A percentile compares a stretch with the other conserved stretches of the same genome.
Conservation (phyloP, 1,139 yeast species). For the Taphrina confusa region DNA sequence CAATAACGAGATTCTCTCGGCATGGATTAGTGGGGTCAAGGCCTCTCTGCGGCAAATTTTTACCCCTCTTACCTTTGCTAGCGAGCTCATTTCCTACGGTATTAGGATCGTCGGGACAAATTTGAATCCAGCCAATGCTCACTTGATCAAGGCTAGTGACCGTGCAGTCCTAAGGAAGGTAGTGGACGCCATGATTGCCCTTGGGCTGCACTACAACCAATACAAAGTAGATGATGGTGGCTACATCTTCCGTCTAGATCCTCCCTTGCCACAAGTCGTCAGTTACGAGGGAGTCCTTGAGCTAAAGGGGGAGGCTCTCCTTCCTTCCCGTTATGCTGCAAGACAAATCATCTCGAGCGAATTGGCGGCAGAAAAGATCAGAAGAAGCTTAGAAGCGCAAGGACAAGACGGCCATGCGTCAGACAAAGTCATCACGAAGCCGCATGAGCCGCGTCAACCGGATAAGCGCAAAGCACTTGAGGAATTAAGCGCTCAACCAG, state of each 20-base stretch:
- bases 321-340: slow-evolving; percentile 40
- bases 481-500: slow-evolving; percentile 15
- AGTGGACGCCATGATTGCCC: slow-evolving; percentile 43
- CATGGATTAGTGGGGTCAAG: slow-evolving; percentile 40
- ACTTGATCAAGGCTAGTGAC: slow-evolving; percentile 40
- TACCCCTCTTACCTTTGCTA: slow-evolving; percentile 38
- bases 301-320: slow-evolving; percentile 16
- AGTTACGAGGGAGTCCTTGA: slow-evolving; percentile 12
- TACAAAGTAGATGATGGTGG: slow-evolving; percentile 46
- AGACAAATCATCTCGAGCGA: slow-evolving; percentile 44
- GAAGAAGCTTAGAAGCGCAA: slow-evolving; percentile 10
- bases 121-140: slow-evolving; percentile 41
- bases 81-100: slow-evolving; percentile 46
- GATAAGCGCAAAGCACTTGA: slow-evolving; percentile 35
- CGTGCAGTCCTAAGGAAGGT: slow-evolving; percentile 40
- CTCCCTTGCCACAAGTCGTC: slow-evolving; percentile 38
- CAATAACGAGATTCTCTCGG: slow-evolving; percentile 43
- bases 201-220: slow-evolving; percentile 43
- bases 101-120: slow-evolving; percentile 44
- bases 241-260: slow-evolving; percentile 45
- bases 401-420: slow-evolving; percentile 22
- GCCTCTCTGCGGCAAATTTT: slow-evolving; percentile 42
- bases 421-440: not conserved
- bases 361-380: slow-evolving; percentile 30
- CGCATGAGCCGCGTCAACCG: slow-evolving; percentile 1